Conservation (phyloP, 129 eudicot species). For the Flaveria bidentis region DNA sequence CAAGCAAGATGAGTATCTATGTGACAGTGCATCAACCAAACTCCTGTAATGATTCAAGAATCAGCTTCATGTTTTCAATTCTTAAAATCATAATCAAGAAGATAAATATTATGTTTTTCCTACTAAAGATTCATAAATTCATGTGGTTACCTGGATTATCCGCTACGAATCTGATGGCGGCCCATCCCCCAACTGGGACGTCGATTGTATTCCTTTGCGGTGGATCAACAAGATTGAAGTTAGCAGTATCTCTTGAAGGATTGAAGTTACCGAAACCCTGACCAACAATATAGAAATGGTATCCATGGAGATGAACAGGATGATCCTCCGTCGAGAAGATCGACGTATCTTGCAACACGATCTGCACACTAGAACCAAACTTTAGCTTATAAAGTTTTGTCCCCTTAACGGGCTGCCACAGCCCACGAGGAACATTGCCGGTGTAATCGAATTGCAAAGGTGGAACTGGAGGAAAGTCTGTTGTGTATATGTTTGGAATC, state of each 20-base stretch:
- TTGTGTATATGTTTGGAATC: conserved; percentile 56
- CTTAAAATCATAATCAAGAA: not conserved
- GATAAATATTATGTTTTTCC: no score
- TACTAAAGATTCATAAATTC: conserved; percentile 10
- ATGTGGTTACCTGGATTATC: conserved; percentile 66
- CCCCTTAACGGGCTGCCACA: conserved; percentile 59
- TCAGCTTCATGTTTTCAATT: not conserved
- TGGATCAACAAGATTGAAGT: conserved; percentile 69
- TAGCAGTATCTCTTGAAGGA: conserved; percentile 53
- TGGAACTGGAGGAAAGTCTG: conserved; percentile 70
- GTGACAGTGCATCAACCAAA: conserved; percentile 40
- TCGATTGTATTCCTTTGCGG: conserved; percentile 61
- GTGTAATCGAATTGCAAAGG: conserved; percentile 62
- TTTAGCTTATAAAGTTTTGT: conserved; percentile 58
- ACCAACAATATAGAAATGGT: conserved; percentile 63
- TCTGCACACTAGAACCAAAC: conserved; percentile 58
- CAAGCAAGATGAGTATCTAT: conserved; percentile 65
- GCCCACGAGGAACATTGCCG: conserved; percentile 56
- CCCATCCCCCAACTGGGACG: conserved; percentile 80
- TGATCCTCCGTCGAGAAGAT: conserved; percentile 59
- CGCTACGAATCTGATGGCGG: conserved; percentile 65
- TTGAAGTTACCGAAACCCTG: conserved; percentile 75
- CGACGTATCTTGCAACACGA: conserved; percentile 62
- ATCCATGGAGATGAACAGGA: conserved; percentile 77
- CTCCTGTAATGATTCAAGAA: conserved; percentile 18